These are phyloP conservation scores for Rugonectria rugulosa DNA, from an alignment of 2,329 filamentous ascomycete genomes.

Conservation along the genomic window DNA sequence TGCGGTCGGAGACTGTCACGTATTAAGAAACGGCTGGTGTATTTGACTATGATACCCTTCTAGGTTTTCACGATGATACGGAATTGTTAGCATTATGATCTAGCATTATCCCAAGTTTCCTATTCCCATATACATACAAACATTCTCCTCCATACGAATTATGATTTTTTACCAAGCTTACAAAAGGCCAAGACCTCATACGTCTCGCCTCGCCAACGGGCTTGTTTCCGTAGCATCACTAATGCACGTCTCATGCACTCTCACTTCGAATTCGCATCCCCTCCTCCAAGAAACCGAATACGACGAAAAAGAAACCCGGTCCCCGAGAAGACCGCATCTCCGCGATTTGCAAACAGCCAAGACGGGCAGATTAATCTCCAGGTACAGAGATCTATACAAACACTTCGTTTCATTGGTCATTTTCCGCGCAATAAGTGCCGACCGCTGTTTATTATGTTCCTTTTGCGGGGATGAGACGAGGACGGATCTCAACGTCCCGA, in stretches of 20 bases:
- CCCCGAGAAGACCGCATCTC: neutral
- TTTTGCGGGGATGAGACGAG: constrained; percentile 23
- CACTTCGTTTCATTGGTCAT: constrained; percentile 22
- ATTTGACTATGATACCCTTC: neutral
- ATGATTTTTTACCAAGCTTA: too few species aligned
- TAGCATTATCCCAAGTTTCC: too few species aligned
- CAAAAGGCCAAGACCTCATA: too few species aligned
- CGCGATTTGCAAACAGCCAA: neutral
- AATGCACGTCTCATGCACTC: neutral
- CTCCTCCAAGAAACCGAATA: constrained; percentile 6
- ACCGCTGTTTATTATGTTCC: neutral
- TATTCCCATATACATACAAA: too few species aligned
- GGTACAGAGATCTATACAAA: constrained; percentile 13
- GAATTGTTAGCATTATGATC: too few species aligned
- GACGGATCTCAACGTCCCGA: constrained; percentile 32
- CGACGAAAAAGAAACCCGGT: neutral
- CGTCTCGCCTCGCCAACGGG: too few species aligned
- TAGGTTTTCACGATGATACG: neutral
- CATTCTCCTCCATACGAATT: too few species aligned
- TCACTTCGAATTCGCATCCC: constrained; percentile 18
- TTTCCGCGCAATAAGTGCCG: neutral
- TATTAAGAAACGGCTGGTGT: constrained; percentile 14
- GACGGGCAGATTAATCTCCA: constrained; percentile 1
- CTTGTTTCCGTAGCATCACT: neutral
- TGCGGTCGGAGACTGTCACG: constrained; percentile 22